Evolutionary conservation across 1,139 yeast genomes (phyloP), one percentile per base, ranked within the genome.

Genomic region (Nakaseomyces nivariensis): DNA sequence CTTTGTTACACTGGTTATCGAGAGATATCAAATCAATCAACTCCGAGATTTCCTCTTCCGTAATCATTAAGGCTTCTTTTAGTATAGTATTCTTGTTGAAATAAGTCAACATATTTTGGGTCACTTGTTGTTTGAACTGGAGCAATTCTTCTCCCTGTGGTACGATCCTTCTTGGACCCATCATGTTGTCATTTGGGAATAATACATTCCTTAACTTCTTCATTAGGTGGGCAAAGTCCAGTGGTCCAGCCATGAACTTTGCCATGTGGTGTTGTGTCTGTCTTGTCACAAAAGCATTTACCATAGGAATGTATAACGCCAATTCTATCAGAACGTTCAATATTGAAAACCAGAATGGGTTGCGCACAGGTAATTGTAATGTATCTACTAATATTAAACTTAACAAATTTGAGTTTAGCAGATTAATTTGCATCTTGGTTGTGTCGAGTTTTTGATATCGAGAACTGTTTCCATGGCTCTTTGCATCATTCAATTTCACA

Each of bases 161-260:
- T 17, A 55, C 50, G 1, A 48, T 41, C 7, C 57, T 54, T 9
- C 55, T 52, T 10, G 59, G 61, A 0, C 67, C 64, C 58, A 64
- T 54, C 31, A 48, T 45, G 42, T 55, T 58, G 48, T 65, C 68
- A 33, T 58, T 55, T 1, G 67, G 68, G 45, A 64, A 65, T 3
- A 63, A 47, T 26, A 50, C 22, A 26, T 52, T 51, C 41, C 66
- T 51, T 32, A 59, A 10, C 31, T 41, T 41, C 25, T 9, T 27
- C 25, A 41, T 8, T 9, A 41, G 13, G 4, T n/a, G 7, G 11
- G 44, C 27, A 7, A 11, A 24, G n/a, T 29, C 25, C 34, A 41
- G 13, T 27, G 34, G 44, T n/a, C 44, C 44, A 13, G 33, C 34
- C 11, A 27, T 24, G 22, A 41, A 25, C 6, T 5, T 41, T 13